Conservation (phyloP, 768 basidiomycete genomes). For the Lactifluus volemus region DNA sequence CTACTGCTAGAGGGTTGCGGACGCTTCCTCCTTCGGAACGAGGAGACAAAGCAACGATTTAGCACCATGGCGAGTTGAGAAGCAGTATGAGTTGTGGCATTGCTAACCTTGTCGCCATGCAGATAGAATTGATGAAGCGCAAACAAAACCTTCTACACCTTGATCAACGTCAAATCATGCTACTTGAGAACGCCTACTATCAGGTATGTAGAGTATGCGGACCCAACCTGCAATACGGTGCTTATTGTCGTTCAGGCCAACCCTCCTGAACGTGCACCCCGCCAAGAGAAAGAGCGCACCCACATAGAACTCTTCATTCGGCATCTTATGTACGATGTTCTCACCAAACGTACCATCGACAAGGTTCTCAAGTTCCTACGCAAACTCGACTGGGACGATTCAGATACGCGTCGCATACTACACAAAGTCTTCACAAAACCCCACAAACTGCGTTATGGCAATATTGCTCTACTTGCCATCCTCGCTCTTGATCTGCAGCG, state of each 20-base stretch:
- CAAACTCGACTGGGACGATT: constrained; percentile 94
- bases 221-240: constrained; percentile 4
- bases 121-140: constrained; percentile 91
- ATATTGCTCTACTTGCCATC: constrained; percentile 85
- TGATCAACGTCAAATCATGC: constrained; percentile 78
- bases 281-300: constrained; percentile 75
- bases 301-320: constrained; percentile 91
- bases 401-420: constrained; percentile 47
- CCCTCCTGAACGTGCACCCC: constrained; percentile 86
- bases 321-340: constrained; percentile 89
- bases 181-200: constrained; percentile 97
- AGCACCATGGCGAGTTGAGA: constrained; percentile 61
- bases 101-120: background rate
- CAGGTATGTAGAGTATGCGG: constrained; percentile 44
- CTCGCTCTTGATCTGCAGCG: constrained; percentile 90
- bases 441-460: constrained; percentile 94
- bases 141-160: constrained; percentile 93
- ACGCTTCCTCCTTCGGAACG: constrained; percentile 78
- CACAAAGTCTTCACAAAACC: constrained; percentile 94
- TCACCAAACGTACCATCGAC: constrained; percentile 90
- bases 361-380: constrained; percentile 90
- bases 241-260: constrained; percentile 59
- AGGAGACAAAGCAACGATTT: constrained; percentile 83
- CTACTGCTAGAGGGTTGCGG: constrained; percentile 91
- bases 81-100: background rate